Conservation (phyloP, 2,329 filamentous ascomycete species). For the Torrubiellomyces zombiae region DNA sequence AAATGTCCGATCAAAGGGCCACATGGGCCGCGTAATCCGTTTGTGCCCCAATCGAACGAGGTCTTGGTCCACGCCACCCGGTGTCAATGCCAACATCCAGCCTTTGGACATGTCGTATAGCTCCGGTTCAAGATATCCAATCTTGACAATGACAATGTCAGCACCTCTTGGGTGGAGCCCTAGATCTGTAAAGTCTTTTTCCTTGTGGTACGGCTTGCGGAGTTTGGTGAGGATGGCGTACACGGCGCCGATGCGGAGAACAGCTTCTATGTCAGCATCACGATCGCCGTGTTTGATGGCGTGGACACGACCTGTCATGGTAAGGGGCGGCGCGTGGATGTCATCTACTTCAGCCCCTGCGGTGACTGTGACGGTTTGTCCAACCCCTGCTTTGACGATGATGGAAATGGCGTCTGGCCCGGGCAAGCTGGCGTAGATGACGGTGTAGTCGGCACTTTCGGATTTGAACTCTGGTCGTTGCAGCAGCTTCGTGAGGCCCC, state of each 20-base stretch:
- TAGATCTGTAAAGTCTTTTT: conserved; percentile 32
- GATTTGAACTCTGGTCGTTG: conserved; percentile 25
- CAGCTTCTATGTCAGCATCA: conserved; percentile 29
- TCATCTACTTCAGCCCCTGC: conserved; percentile 32
- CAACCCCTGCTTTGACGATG: conserved; percentile 27
- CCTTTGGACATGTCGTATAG: conserved; percentile 34
- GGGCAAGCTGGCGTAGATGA: conserved; percentile 37
- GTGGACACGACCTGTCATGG: conserved; percentile 32
- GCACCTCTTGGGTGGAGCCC: conserved; percentile 25
- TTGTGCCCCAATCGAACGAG: conserved; percentile 28
- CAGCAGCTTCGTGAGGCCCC: conserved; percentile 28
- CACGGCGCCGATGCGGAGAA: conserved; percentile 31
- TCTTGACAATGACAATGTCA: conserved; percentile 37
- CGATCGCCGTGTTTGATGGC: conserved; percentile 32
- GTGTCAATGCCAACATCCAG: conserved; percentile 37
- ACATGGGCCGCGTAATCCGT: conserved; percentile 30
- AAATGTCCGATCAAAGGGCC: conserved; percentile 11
- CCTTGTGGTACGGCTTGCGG: conserved; percentile 36
- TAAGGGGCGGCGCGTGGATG: conserved; percentile 28
- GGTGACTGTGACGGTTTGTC: conserved; percentile 29
- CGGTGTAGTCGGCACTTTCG: conserved; percentile 15
- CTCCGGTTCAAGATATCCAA: conserved; percentile 37
- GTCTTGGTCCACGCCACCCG: conserved; percentile 37
- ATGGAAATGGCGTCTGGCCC: conserved; percentile 24
- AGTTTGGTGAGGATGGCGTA: conserved; percentile 33